Evolutionary conservation across 2,329 filamentous ascomycete species (phyloP), one percentile per base, ranked within the genome.

Genomic region (Ophiostoma populinum): DNA sequence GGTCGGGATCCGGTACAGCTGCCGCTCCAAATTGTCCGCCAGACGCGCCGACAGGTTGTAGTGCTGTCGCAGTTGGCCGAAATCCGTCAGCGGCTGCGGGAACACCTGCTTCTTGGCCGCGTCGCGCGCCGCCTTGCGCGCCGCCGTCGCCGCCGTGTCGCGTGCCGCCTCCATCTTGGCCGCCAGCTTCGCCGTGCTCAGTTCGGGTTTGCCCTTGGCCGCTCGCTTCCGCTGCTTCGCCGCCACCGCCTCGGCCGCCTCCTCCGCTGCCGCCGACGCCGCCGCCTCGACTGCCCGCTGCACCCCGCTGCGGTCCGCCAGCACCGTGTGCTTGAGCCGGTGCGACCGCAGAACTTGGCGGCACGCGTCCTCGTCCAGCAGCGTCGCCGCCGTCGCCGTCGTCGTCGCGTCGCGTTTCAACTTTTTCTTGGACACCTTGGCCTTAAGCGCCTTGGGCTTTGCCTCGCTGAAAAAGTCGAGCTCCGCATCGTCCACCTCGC

Each of bases 1-100:
- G 0, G 90, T 98, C 10, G 90, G 90, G 38, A 85, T 62, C 24
- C 68, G 72, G 51, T 92, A 98, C 9, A 80, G 83, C 56, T 95
- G 82, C n/a, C 70, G 66, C 11, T 70, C 62, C 20, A 98, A 62
- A 49, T 98, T 98, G 40, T 79, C 71, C 2, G 74, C 72, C 29
- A 98, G 56, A 27, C 75, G 67, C 26, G 67, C 62, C 4, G 82
- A 79, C 27, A 94, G 71, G n/a, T 66, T 67, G 55, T 87, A 92
- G 29, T 62, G 63, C 21, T 63, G 61, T 24, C 72, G 67, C 39
- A 98, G 59, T 47, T 90, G 73, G 27, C 62, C 59, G 51, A 98
- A 95, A 0, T 74, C 71, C 29, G 68, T 69, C 44, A 98, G 59
- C 2, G 90, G 87, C 43, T 81, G 77, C 0, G 87, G 82, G 51